phyloP scores from a whole-genome alignment of 2,329 filamentous ascomycete species.

The Phaeophleospora eucalypticola region DNA sequence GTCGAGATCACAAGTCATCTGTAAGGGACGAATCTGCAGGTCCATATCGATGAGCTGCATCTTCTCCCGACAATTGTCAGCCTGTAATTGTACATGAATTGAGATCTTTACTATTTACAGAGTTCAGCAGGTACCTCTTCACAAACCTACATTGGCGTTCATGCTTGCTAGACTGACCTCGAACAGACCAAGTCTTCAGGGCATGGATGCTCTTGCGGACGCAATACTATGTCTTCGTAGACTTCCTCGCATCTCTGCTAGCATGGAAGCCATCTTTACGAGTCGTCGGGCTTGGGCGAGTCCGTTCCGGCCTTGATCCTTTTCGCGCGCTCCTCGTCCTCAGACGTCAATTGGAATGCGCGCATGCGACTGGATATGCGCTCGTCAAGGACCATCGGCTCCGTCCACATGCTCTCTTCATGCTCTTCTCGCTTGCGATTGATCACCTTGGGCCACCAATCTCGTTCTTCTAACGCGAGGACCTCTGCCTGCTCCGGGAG shows the following conservation, averaged over 20 bases:
- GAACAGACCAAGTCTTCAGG: too few relatives aligned
- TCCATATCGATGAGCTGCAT: too few relatives aligned
- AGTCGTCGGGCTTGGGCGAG: background rate
- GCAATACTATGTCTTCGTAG: too few relatives aligned
- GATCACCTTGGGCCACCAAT: constrained; percentile 75
- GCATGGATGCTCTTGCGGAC: too few relatives aligned
- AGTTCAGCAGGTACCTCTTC: too few relatives aligned
- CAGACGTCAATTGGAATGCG: constrained; percentile 64
- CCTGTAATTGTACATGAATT: too few relatives aligned
- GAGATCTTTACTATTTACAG: too few relatives aligned
- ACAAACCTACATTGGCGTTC: too few relatives aligned
- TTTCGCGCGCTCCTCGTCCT: constrained; percentile 65
- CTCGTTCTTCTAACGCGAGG: constrained; percentile 66
- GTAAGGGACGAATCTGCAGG: too few relatives aligned
- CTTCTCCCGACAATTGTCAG: too few relatives aligned
- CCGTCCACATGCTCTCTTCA: constrained; percentile 65
- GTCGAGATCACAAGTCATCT: too few relatives aligned
- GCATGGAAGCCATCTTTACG: background rate
- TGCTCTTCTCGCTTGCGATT: constrained; percentile 50
- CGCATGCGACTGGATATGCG: constrained; percentile 77
- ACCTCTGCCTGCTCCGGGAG: constrained; percentile 61
- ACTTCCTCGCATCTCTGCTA: background rate
- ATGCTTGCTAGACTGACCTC: too few relatives aligned
- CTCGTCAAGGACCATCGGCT: constrained; percentile 66
- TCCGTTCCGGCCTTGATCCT: constrained; percentile 31